These are phyloP conservation scores for Cucumis hystrix DNA, from an alignment of 306 rosid genomes.

Conservation along the genomic window DNA sequence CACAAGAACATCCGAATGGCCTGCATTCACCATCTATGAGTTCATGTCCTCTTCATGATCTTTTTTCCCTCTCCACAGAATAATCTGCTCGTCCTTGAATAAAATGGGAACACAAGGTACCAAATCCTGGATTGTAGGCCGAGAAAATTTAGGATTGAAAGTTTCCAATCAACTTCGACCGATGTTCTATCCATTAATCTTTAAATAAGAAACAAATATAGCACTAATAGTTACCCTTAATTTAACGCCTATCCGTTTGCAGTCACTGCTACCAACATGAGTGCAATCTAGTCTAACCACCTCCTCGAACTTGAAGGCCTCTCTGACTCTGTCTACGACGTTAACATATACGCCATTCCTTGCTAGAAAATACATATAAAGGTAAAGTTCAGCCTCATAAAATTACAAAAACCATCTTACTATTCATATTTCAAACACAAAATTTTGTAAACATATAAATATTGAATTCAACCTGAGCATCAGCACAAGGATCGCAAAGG, in stretches of 20 bases:
- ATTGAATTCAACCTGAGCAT: neutral
- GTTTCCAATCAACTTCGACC: neutral
- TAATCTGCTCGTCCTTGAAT: slow-evolving; percentile 83
- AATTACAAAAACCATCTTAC: neutral
- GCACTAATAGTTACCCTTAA: slow-evolving; percentile 34
- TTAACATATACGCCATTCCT: slow-evolving; percentile 84
- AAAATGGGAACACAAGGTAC: slow-evolving; percentile 78
- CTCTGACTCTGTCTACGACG: slow-evolving; percentile 68
- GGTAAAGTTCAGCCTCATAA: neutral
- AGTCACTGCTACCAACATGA: slow-evolving; percentile 65
- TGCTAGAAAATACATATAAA: slow-evolving; percentile 27
- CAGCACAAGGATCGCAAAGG: neutral
- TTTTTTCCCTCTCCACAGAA: slow-evolving; percentile 74
- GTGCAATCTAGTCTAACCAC: slow-evolving; percentile 76
- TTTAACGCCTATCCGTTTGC: slow-evolving; percentile 78
- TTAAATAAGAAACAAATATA: neutral
- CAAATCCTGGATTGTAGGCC: slow-evolving; percentile 42
- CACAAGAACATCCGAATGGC: neutral
- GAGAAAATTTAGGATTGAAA: neutral
- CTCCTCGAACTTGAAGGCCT: slow-evolving; percentile 56
- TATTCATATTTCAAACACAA: neutral
- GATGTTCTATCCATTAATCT: neutral
- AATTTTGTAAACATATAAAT: neutral
- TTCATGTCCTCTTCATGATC: slow-evolving; percentile 17
- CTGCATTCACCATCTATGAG: neutral